phyloP scores from a whole-genome alignment of 2,329 filamentous ascomycete species.

The Botrytis galanthina region DNA sequence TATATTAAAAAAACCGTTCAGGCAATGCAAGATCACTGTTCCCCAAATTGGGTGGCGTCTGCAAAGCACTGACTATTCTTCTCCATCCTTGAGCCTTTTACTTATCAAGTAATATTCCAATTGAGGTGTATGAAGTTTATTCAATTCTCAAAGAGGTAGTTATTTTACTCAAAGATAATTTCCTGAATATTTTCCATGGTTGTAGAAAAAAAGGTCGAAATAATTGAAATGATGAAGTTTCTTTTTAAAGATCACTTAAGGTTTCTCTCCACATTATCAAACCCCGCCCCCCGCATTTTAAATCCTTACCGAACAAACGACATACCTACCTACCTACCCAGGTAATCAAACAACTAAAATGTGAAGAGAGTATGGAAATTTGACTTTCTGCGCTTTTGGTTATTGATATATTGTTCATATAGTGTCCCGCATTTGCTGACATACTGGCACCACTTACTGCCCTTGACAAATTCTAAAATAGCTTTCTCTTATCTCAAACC shows the following conservation, averaged over 20 bases:
- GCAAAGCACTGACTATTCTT: slow-evolving; percentile 10
- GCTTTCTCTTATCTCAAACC: not conserved
- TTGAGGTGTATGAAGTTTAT: not conserved
- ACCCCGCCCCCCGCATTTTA: not conserved
- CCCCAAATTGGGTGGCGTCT: slow-evolving; percentile 12
- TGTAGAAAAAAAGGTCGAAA: not conserved
- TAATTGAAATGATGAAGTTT: not conserved
- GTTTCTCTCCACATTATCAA: not conserved
- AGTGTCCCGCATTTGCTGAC: not conserved
- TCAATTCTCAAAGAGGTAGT: not conserved
- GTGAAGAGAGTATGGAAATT: not conserved
- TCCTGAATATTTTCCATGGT: not conserved
- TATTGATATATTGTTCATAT: not conserved
- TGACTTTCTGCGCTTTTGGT: not conserved
- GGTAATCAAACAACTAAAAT: not conserved
- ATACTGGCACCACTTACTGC: too few species aligned
- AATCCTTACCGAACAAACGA: not conserved
- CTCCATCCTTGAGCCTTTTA: not conserved
- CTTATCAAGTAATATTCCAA: not conserved
- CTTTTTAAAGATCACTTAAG: not conserved
- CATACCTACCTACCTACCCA: too few species aligned
- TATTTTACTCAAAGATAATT: not conserved
- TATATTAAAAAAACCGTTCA: slow-evolving; percentile 4
- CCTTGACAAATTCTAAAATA: not conserved
- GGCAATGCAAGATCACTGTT: slow-evolving; percentile 11